Conservation (phyloP, 768 basidiomycete species). For the Chlorophyllum brunneum region DNA sequence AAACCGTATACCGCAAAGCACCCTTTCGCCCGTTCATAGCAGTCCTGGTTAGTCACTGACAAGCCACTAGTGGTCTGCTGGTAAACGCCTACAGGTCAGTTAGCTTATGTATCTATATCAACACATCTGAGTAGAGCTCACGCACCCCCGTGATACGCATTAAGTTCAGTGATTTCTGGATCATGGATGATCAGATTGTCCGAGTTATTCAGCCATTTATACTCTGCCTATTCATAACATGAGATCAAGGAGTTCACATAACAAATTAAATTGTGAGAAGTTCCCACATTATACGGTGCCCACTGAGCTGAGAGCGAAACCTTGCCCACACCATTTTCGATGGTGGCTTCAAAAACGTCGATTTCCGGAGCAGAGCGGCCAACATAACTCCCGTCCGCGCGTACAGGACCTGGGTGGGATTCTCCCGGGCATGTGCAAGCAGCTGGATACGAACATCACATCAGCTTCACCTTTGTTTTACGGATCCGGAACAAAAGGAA, state of each 20-base stretch:
- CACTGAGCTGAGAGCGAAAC: constrained; percentile 50
- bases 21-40: constrained; percentile 48
- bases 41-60: constrained; percentile 56
- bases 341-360: constrained; percentile 61
- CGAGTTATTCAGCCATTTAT: constrained; percentile 50
- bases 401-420: constrained; percentile 38
- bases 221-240: constrained; percentile 39
- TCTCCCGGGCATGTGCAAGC: constrained; percentile 42
- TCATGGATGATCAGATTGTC: constrained; percentile 47
- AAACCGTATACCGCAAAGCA: constrained; percentile 38
- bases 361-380: constrained; percentile 72
- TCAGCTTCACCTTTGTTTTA: neutral
- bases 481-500: neutral
- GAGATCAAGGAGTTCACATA: constrained; percentile 21
- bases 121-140: constrained; percentile 28
- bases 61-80: constrained; percentile 78
- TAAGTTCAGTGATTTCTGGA: constrained; percentile 38
- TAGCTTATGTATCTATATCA: constrained; percentile 24
- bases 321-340: constrained; percentile 28
- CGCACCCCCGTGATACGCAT: constrained; percentile 59
- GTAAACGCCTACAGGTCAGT: constrained; percentile 36
- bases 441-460: constrained; percentile 15
- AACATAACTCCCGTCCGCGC: constrained; percentile 48
- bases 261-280: constrained; percentile 37
- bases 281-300: constrained; percentile 56